Evolutionary conservation across 306 rosid genomes (phyloP).

Genomic region (Vachellia collinsii): DNA sequence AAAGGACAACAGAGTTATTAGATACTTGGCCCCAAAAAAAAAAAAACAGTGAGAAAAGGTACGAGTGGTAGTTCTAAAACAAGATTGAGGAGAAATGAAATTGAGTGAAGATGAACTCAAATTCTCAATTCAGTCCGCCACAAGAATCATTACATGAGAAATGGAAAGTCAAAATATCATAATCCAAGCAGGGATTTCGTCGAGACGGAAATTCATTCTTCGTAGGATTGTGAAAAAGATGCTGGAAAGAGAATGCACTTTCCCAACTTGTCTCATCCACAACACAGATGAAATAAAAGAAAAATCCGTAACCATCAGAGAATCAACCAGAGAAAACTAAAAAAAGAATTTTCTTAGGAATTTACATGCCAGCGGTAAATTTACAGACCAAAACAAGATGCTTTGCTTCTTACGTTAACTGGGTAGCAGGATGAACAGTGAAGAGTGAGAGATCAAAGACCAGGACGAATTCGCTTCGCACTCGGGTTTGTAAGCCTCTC

Average conservation of each 20-base stretch:
- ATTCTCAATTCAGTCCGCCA: slow-evolving; percentile 28
- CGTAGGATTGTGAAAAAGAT: background rate
- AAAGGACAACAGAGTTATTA: background rate
- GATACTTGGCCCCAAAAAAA: background rate
- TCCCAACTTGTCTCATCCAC: background rate
- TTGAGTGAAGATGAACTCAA: slow-evolving; percentile 9
- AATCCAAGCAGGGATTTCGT: background rate
- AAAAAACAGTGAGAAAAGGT: background rate
- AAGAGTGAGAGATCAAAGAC: background rate
- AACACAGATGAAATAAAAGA: slow-evolving; percentile 14
- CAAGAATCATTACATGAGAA: background rate
- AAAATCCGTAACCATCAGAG: background rate
- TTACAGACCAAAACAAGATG: slow-evolving; percentile 37
- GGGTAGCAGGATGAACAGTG: background rate
- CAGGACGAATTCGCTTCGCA: background rate
- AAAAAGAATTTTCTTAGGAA: background rate
- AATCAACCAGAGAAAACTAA: background rate
- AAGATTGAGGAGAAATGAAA: background rate
- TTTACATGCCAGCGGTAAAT: background rate
- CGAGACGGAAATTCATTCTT: background rate
- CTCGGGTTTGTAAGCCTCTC: background rate
- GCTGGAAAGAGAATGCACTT: background rate
- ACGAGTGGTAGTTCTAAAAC: background rate
- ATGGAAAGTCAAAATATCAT: background rate
- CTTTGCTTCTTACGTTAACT: slow-evolving; percentile 41